Evolutionary conservation across 2,329 filamentous ascomycete species (phyloP).

Genomic region (Coniochaeta sp.): DNA sequence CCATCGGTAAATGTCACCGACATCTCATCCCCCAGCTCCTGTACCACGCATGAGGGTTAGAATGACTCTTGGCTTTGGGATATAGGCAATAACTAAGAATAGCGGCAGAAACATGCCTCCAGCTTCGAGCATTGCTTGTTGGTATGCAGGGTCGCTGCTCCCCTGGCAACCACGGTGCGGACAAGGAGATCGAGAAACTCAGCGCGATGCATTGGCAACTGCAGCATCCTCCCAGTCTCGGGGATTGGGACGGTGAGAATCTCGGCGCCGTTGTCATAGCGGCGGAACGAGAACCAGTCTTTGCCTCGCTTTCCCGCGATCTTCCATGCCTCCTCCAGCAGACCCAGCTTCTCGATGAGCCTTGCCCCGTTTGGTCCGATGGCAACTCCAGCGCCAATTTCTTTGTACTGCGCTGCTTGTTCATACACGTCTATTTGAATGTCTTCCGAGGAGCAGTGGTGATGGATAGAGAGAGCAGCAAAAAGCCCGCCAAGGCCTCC

Average conservation of each 20-base stretch:
- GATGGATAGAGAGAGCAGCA: background rate
- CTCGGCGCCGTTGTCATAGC: background rate
- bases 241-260: background rate
- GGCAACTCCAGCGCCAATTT: background rate
- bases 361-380: background rate
- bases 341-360: slow-evolving; percentile 1
- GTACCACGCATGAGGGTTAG: background rate
- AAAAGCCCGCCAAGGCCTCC: background rate
- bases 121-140: background rate
- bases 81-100: background rate
- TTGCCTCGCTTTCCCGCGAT: slow-evolving; percentile 1
- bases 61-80: background rate
- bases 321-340: slow-evolving; percentile 1
- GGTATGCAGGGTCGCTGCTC: background rate
- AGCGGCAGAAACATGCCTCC: background rate
- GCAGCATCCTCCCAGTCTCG: background rate
- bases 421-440: slow-evolving; percentile 1
- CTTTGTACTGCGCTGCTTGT: slow-evolving; percentile 1
- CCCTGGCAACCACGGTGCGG: background rate
- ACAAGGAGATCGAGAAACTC: slow-evolving; percentile 1
- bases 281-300: slow-evolving; percentile 3
- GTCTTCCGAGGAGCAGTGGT: background rate
- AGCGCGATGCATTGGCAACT: slow-evolving; percentile 2
- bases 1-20: slow-evolving; percentile 7
- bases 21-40: slow-evolving; percentile 6